phyloP scores from a whole-genome alignment of 2,329 filamentous ascomycete species.

The Cryoendolithus antarcticus region DNA sequence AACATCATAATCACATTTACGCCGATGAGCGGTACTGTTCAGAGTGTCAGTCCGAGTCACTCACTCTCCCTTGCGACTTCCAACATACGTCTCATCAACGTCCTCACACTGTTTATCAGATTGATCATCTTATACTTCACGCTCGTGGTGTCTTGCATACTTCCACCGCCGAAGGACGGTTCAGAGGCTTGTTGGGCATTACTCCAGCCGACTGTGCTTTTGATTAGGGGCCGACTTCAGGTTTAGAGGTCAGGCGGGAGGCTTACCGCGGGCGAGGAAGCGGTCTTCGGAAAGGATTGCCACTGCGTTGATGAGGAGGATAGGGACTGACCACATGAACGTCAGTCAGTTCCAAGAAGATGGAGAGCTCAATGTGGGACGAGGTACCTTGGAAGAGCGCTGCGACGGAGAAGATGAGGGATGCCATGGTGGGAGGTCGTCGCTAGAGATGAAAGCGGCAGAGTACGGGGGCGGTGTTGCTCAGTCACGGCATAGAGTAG shows the following conservation, averaged over 20 bases:
- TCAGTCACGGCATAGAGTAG: too few species aligned
- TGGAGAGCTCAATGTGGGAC: background rate
- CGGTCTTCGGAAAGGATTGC: slow-evolving; percentile 90
- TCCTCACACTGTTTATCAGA: slow-evolving; percentile 79
- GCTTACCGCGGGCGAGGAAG: slow-evolving; percentile 66
- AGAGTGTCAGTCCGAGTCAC: background rate
- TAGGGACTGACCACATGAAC: slow-evolving; percentile 43
- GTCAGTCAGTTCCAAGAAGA: slow-evolving; percentile 12
- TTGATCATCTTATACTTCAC: slow-evolving; percentile 81
- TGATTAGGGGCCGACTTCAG: background rate
- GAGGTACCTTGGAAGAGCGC: slow-evolving; percentile 60
- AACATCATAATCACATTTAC: slow-evolving; percentile 75
- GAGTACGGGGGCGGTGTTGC: too few species aligned
- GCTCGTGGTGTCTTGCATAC: slow-evolving; percentile 58
- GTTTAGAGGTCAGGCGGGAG: background rate
- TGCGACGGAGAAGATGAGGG: slow-evolving; percentile 54
- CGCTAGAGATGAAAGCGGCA: too few species aligned
- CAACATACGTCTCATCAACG: slow-evolving; percentile 77
- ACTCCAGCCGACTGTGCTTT: slow-evolving; percentile 64
- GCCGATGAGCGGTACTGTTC: slow-evolving; percentile 66
- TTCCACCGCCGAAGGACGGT: slow-evolving; percentile 61
- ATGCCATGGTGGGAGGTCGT: slow-evolving; percentile 11
- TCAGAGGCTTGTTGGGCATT: slow-evolving; percentile 39
- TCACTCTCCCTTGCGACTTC: background rate
- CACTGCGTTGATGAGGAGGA: slow-evolving; percentile 87